Evolutionary conservation across 805 yeast species (phyloP).

Genomic region (Zygosaccharomyces kombuchaensis): DNA sequence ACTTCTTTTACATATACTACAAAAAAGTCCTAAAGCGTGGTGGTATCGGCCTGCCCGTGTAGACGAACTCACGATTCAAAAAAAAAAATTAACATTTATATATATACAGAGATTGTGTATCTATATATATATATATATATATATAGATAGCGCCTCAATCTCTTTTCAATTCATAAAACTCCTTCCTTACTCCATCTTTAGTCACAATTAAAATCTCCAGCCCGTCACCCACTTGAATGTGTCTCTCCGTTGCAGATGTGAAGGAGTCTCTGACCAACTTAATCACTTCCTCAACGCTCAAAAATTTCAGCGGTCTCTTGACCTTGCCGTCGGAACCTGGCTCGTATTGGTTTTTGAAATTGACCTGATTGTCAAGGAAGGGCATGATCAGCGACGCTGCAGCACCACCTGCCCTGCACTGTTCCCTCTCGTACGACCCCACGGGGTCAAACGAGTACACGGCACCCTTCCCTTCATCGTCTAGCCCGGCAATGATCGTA

Average conservation of each 20-base stretch:
- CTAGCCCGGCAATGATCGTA: slow-evolving; percentile 91
- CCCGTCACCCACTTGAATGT: slow-evolving; percentile 97
- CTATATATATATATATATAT: not conserved
- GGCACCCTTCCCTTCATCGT: slow-evolving; percentile 82
- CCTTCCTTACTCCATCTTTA: slow-evolving; percentile 84
- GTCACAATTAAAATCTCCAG: slow-evolving; percentile 87
- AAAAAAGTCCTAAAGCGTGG: slow-evolving; percentile 72
- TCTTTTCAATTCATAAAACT: slow-evolving; percentile 79
- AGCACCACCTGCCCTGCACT: slow-evolving; percentile 97
- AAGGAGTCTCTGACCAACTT: slow-evolving; percentile 90
- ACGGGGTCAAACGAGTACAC: slow-evolving; percentile 96
- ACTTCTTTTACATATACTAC: slow-evolving; percentile 92
- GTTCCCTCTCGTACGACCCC: slow-evolving; percentile 96
- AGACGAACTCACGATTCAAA: not conserved
- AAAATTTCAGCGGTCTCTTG: slow-evolving; percentile 56
- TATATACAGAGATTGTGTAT: slow-evolving; percentile 1
- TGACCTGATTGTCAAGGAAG: slow-evolving; percentile 94
- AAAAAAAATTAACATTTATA: slow-evolving; percentile 3
- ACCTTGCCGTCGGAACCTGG: slow-evolving; percentile 70
- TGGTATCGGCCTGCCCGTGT: slow-evolving; percentile 64
- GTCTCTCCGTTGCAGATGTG: slow-evolving; percentile 95
- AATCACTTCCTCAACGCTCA: slow-evolving; percentile 79
- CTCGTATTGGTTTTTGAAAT: slow-evolving; percentile 86
- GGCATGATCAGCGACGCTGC: slow-evolving; percentile 97
- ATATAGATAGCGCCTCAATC: slow-evolving; percentile 49